Evolutionary conservation across 768 basidiomycete species (phyloP).

Genomic region (Exsudoporus frostii): DNA sequence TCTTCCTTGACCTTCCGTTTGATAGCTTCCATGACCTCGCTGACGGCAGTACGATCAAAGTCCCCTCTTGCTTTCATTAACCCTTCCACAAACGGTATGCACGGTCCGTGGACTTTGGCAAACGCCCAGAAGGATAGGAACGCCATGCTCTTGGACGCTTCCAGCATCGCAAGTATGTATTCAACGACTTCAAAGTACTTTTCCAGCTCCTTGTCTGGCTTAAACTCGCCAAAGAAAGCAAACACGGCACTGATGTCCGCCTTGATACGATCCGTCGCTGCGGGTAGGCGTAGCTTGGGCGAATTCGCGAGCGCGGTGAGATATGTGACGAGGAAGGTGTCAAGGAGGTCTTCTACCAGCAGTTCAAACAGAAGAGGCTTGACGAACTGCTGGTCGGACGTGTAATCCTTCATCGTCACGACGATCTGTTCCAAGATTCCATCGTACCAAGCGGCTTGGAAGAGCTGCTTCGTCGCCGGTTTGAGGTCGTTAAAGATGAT

Average conservation of each 20-base stretch:
- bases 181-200: conserved; percentile 83
- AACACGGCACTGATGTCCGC: conserved; percentile 77
- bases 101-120: conserved; percentile 91
- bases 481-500: conserved; percentile 94
- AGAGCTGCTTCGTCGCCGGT: conserved; percentile 79
- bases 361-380: conserved; percentile 90
- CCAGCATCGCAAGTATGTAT: conserved; percentile 73
- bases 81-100: conserved; percentile 86
- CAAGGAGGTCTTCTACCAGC: conserved; percentile 87
- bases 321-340: conserved; percentile 86
- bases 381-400: conserved; percentile 88
- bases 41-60: conserved; percentile 82
- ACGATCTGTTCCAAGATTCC: conserved; percentile 83
- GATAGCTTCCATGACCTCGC: conserved; percentile 91
- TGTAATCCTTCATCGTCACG: conserved; percentile 95
- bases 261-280: conserved; percentile 78
- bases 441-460: conserved; percentile 88
- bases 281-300: conserved; percentile 83
- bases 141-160: conserved; percentile 83
- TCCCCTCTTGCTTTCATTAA: conserved; percentile 88
- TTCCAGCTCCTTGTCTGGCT: conserved; percentile 78
- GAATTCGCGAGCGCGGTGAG: conserved; percentile 83
- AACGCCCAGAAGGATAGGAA: conserved; percentile 95
- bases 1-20: conserved; percentile 93
- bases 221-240: conserved; percentile 76